Evolutionary conservation across 106 monocot species (phyloP), one percentile per base, ranked within the genome.

Genomic region (Hemerocallis citrina): DNA sequence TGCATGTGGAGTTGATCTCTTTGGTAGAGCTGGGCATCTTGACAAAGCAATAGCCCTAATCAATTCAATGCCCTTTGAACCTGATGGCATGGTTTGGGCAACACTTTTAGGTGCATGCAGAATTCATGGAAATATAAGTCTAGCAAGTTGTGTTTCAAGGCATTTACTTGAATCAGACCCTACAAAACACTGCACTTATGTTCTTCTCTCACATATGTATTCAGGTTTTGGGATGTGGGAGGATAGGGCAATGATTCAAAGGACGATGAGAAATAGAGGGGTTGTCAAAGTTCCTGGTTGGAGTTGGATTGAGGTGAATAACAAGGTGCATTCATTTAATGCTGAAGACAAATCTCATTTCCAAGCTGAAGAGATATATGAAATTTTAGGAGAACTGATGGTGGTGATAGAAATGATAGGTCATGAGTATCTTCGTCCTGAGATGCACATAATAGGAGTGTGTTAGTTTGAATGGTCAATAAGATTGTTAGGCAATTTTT

Each of bases 231-330:
- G 81, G 38, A 64, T 70, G 70, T 81, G 81, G 87, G 80, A 73
- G 58, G 68, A 70, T 19, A 82, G 85, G 58, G 85, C 81, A 12
- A 58, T 39, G 39, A 47, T 94, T 3, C 82, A 81, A 41, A 83
- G 59, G 73, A 69, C 55, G 9, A 94, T 94, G 93, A 80, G 68
- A 65, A 73, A 77, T 15, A 77, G 86, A 72, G 77, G 83, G 22
- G 44, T 89, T 68, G 72, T 38, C 7, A 94, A 94, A 67, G 77
- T 85, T 4, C 89, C 93, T 28, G 93, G 93, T 41, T 94, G 82
- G 77, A 94, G 93, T 73, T 94, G 93, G 93, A 83, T 89, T 62
- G 93, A 89, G 63, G 72, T 83, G 10, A 65, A 68, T n/a, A 83
- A 83, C 34, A 62, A 57, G 56, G 75, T 94, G 27, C 79, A 89